Conservation (phyloP, 2,329 filamentous ascomycete genomes). For the Coniosporium tulheliwenetii region DNA sequence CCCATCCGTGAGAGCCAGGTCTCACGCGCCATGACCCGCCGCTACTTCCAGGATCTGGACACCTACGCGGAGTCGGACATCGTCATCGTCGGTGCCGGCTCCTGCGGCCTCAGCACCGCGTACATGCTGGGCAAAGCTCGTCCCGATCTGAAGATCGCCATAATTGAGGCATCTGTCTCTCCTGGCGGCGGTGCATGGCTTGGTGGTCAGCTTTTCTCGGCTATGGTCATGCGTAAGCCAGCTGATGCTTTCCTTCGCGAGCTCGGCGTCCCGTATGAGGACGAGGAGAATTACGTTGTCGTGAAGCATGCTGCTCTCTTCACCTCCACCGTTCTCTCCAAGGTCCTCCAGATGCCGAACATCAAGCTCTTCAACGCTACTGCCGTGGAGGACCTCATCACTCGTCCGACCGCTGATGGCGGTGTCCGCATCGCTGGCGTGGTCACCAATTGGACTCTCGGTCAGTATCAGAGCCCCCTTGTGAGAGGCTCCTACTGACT, state of each 20-base stretch:
- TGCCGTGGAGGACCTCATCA: conserved; percentile 83
- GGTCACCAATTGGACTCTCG: conserved; percentile 94
- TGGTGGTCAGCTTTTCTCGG: conserved; percentile 84
- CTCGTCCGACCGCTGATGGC: conserved; percentile 42
- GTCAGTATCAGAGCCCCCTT: too few relatives aligned
- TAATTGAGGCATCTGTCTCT: conserved; percentile 75
- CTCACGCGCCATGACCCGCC: conserved; percentile 81
- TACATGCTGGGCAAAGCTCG: conserved; percentile 72
- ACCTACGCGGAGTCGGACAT: conserved; percentile 83
- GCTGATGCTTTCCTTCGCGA: conserved; percentile 73
- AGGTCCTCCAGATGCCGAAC: conserved; percentile 73
- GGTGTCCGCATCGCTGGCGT: conserved; percentile 74
- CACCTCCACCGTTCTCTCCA: conserved; percentile 72
- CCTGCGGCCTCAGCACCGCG: conserved; percentile 70
- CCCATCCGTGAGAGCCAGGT: conserved; percentile 87
- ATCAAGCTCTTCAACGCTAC: conserved; percentile 96
- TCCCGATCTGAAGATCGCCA: conserved; percentile 80
- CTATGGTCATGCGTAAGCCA: conserved; percentile 91
- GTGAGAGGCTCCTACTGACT: too few relatives aligned
- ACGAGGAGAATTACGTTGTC: conserved; percentile 77
- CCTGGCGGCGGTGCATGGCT: conserved; percentile 86
- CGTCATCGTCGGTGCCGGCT: conserved; percentile 83
- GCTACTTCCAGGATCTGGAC: conserved; percentile 85
- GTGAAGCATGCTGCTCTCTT: conserved; percentile 91
- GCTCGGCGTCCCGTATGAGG: conserved; percentile 70